Conservation (phyloP, 805 yeast species). For the Saturnispora dispora region DNA sequence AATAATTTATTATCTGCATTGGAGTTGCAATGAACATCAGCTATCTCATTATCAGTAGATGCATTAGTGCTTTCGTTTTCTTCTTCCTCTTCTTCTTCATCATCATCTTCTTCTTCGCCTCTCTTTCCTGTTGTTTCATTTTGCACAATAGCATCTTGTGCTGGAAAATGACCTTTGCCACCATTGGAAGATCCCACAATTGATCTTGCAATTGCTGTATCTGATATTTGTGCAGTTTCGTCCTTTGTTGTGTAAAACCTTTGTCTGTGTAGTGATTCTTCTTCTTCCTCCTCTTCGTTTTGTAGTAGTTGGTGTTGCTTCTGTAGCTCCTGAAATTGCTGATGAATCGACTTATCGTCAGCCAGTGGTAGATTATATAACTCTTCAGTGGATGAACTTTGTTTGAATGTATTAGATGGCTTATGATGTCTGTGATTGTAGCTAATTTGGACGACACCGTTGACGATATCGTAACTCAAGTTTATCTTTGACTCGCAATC, state of each 20-base stretch:
- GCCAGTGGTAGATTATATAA: slow-evolving; percentile 1
- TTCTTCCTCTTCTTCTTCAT: background rate
- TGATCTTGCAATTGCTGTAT: slow-evolving; percentile 11
- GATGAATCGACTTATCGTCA: slow-evolving; percentile 7
- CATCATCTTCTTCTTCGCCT: background rate
- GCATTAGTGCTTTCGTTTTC: background rate
- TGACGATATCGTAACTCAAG: slow-evolving; percentile 30
- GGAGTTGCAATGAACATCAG: background rate
- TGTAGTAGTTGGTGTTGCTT: slow-evolving; percentile 8
- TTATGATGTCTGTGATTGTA: slow-evolving; percentile 34
- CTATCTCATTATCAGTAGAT: background rate
- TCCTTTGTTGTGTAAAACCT: background rate
- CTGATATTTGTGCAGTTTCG: slow-evolving; percentile 3
- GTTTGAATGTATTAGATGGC: slow-evolving; percentile 17
- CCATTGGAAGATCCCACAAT: slow-evolving; percentile 7
- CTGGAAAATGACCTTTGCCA: background rate
- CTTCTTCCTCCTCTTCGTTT: slow-evolving; percentile 5
- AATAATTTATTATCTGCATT: slow-evolving; percentile 3
- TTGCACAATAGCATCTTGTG: background rate
- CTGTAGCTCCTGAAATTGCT: slow-evolving; percentile 7
- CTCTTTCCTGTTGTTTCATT: background rate
- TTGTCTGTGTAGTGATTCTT: slow-evolving; percentile 1
- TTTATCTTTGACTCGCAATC: slow-evolving; percentile 34
- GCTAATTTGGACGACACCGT: slow-evolving; percentile 30
- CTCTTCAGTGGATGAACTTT: background rate